phyloP scores from a whole-genome alignment of 108 stramenopile genomes.

The Fragilaria crotonensis region DNA sequence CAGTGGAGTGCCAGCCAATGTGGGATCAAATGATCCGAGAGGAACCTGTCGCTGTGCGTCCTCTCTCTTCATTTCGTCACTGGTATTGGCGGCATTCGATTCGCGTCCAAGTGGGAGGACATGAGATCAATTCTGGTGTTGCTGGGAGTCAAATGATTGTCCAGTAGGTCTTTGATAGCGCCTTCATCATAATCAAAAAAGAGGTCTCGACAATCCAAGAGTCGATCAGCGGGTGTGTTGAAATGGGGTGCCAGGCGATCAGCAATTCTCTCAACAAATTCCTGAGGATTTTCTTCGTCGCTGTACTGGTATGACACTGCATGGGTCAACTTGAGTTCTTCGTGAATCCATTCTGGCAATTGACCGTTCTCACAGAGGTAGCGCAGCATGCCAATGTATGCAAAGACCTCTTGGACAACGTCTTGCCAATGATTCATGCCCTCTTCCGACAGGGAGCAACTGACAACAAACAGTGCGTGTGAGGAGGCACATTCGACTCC shows the following conservation, averaged over 20 bases:
- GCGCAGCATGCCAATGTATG: constrained; percentile 75
- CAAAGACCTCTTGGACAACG: constrained; percentile 50
- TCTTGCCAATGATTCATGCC: constrained; percentile 64
- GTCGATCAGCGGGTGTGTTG: constrained; percentile 50
- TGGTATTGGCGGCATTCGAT: background rate
- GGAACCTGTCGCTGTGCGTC: constrained; percentile 7
- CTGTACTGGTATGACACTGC: constrained; percentile 59
- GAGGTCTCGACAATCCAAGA: constrained; percentile 66
- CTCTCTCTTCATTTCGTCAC: background rate
- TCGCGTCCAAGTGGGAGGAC: constrained; percentile 55
- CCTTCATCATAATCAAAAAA: constrained; percentile 63
- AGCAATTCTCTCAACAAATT: constrained; percentile 66
- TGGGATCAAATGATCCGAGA: constrained; percentile 7
- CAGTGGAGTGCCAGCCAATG: constrained; percentile 16
- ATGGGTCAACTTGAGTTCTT: constrained; percentile 68
- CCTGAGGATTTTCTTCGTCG: constrained; percentile 68
- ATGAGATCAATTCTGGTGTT: constrained; percentile 73
- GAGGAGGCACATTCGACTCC: constrained; percentile 63
- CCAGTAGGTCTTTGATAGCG: constrained; percentile 33
- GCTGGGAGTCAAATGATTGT: constrained; percentile 50
- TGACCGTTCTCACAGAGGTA: constrained; percentile 41
- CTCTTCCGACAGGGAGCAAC: constrained; percentile 50
- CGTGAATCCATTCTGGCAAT: constrained; percentile 66
- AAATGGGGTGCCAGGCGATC: constrained; percentile 66
- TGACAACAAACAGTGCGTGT: constrained; percentile 66